Conservation (phyloP, 2,329 filamentous ascomycete species). For the Fusarium cyanostomum region DNA sequence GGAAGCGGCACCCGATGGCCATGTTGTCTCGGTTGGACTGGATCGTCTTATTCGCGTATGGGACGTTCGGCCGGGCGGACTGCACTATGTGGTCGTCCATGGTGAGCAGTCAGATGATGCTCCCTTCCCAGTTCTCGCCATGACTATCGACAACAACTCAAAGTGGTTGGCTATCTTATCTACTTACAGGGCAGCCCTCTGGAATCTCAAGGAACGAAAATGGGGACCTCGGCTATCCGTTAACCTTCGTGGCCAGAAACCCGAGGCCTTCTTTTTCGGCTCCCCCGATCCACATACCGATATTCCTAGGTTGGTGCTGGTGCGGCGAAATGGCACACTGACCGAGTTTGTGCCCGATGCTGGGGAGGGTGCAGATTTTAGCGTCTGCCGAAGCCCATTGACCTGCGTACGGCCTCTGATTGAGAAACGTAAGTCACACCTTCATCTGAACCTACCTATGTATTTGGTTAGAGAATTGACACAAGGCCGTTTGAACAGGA, state of each 20-base stretch:
- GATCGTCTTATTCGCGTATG: conserved; percentile 75
- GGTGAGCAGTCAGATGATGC: conserved; percentile 53
- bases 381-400: conserved; percentile 63
- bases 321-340: conserved; percentile 72
- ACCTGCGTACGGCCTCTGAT: conserved; percentile 59
- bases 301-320: conserved; percentile 64
- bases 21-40: conserved; percentile 74
- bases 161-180: conserved; percentile 74
- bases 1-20: conserved; percentile 68
- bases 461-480: background rate
- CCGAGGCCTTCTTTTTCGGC: conserved; percentile 72
- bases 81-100: conserved; percentile 54
- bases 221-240: conserved; percentile 66
- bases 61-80: conserved; percentile 61
- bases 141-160: conserved; percentile 71
- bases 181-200: conserved; percentile 66
- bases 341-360: conserved; percentile 64
- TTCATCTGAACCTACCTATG: background rate
- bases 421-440: conserved; percentile 53
- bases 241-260: conserved; percentile 62
- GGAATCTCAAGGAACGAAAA: conserved; percentile 66
- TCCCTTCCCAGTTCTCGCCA: conserved; percentile 69
- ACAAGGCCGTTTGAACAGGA: conserved; percentile 4
- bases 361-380: conserved; percentile 52
- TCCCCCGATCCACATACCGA: conserved; percentile 47